Base-by-base conservation (phyloP, 306 rosid species). In the Glycyrrhiza uralensis region DNA sequence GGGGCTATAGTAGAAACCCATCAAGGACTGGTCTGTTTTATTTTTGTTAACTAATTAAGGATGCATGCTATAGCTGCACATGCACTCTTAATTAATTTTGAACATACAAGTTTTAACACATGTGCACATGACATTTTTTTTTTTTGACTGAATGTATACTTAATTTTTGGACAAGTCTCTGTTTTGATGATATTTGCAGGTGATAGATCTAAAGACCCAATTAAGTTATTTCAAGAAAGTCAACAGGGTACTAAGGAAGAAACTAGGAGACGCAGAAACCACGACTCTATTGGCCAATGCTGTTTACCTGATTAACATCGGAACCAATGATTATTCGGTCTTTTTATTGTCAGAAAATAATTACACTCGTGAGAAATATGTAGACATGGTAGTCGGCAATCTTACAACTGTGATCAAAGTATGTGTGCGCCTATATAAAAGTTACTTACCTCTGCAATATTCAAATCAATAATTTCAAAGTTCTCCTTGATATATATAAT, bases 311-410 rank as follows among this genome's bases (percentile, higher is more conserved):
- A 76, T 89, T 41, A 60, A 72, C 75, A 71, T 83, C 1, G 96
- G 96, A 45, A 26, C 10, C 79, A 92, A 92, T 68, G 97, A 89
- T 65, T 92, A 89, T 75, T 33, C 26, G 67, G 82, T 74, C 63
- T 63, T 35, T 82, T n/a, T n/a, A n/a, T 7, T 84, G 45, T 64
- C 82, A 75, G 64, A 76, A 75, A 82, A 85, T 39, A 81, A 87
- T 35, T 60, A 63, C 62, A 66, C 90, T 66, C 65, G 47, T 39
- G 54, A 83, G 42, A 66, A 80, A 65, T 85, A 83, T 19, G 77
- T 86, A 13, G 76, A 54, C 14, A 73, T 87, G 85, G 96, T 92
- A 24, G 85, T 86, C 42, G 92, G 88, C 2, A 89, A 89, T 80
- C 52, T 92, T 60, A 86, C 92, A 63, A 46, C 57, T 23, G 80